phyloP scores from a whole-genome alignment of 805 yeast species.

The Alloascoidea africana region DNA sequence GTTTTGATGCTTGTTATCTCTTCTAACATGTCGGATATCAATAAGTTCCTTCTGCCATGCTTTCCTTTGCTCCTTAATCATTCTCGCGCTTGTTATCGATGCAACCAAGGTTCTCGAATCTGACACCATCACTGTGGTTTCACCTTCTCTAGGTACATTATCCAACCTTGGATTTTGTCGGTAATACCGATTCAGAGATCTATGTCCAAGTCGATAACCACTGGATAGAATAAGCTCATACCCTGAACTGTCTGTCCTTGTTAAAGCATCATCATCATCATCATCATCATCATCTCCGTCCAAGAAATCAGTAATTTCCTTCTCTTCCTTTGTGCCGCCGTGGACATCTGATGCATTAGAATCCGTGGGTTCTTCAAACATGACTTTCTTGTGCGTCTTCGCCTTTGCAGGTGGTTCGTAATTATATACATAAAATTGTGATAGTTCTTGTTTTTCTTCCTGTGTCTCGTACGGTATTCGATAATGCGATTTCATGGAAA shows the following conservation, averaged over 20 bases:
- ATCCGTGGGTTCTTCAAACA: constrained; percentile 14
- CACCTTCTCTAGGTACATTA: too few relatives aligned
- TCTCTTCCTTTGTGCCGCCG: constrained; percentile 21
- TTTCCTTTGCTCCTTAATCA: too few relatives aligned
- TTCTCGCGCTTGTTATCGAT: too few relatives aligned
- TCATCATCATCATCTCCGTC: constrained; percentile 21
- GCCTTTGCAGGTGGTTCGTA: constrained; percentile 32
- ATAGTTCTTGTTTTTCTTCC: constrained; percentile 59
- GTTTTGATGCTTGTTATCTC: too few relatives aligned
- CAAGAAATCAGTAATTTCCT: constrained; percentile 16
- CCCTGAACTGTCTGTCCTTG: constrained; percentile 25
- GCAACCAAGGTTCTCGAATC: too few relatives aligned
- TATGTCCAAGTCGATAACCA: constrained; percentile 71
- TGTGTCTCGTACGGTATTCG: constrained; percentile 76
- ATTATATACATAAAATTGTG: constrained; percentile 75
- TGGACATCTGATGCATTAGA: constrained; percentile 7
- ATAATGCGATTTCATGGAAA: constrained; percentile 75
- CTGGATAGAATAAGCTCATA: constrained; percentile 59
- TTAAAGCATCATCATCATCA: constrained; percentile 12
- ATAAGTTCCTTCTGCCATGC: too few relatives aligned
- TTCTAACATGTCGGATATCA: too few relatives aligned
- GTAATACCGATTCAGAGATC: constrained; percentile 56
- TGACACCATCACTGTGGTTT: too few relatives aligned
- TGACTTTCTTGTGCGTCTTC: constrained; percentile 16
- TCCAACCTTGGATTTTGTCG: constrained; percentile 29